Conservation (phyloP, 2,329 filamentous ascomycete species). For the Fusarium nodosum region DNA sequence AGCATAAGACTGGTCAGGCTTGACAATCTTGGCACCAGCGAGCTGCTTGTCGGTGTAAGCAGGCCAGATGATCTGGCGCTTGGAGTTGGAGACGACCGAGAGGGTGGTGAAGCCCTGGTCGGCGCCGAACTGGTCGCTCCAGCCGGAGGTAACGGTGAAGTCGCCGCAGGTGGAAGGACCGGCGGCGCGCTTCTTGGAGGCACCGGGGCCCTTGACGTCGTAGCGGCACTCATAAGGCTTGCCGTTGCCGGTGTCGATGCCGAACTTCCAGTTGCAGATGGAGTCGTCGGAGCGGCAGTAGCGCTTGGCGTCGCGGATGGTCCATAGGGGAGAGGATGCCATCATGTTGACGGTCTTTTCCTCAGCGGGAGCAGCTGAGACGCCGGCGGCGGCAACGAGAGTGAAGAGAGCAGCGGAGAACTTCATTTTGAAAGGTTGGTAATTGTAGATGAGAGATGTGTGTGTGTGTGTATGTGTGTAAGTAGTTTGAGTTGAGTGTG, state of each 20-base stretch:
- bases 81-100: slow-evolving; percentile 60
- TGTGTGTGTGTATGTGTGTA: no score
- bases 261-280: slow-evolving; percentile 61
- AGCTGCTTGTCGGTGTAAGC: slow-evolving; percentile 68
- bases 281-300: slow-evolving; percentile 57
- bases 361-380: slow-evolving; percentile 54
- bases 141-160: slow-evolving; percentile 67
- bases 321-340: slow-evolving; percentile 58
- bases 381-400: slow-evolving; percentile 54
- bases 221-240: slow-evolving; percentile 50
- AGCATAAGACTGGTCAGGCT: slow-evolving; percentile 63
- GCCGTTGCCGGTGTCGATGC: slow-evolving; percentile 60
- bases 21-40: slow-evolving; percentile 59
- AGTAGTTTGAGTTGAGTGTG: slow-evolving; percentile 15
- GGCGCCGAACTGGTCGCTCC: slow-evolving; percentile 68
- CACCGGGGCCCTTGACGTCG: slow-evolving; percentile 52
- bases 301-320: slow-evolving; percentile 58
- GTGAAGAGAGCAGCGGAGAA: slow-evolving; percentile 58
- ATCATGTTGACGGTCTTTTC: slow-evolving; percentile 57
- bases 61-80: slow-evolving; percentile 64
- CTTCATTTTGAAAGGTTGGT: slow-evolving; percentile 56
- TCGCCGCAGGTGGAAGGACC: slow-evolving; percentile 61
- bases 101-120: slow-evolving; percentile 68
- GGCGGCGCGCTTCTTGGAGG: slow-evolving; percentile 55
- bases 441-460: not conserved